A percentile compares a stretch with the other conserved stretches of the same genome.
phyloP scores from a whole-genome alignment of 805 yeast species.

The Starmerella bacillaris region DNA sequence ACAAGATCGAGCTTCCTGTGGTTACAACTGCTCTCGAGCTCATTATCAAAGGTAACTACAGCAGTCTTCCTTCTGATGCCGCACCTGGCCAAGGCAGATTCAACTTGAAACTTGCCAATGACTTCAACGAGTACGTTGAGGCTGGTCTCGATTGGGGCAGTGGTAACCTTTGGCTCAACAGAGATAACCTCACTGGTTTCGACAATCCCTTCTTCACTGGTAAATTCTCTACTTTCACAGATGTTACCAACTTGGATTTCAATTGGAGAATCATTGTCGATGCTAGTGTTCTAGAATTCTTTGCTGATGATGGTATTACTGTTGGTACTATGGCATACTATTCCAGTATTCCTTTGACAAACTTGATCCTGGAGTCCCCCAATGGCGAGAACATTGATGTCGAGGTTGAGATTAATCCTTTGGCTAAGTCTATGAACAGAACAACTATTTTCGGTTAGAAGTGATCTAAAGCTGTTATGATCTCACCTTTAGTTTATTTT shows the following conservation, averaged over 20 bases:
- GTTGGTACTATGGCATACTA: slow-evolving; percentile 10
- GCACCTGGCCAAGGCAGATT: no score
- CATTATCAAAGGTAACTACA: slow-evolving; percentile 1
- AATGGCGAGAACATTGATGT: slow-evolving; percentile 3
- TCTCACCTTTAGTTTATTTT: no score
- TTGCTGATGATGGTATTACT: slow-evolving; percentile 10
- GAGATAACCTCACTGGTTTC: slow-evolving; percentile 8
- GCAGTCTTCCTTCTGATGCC: no score
- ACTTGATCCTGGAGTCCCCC: slow-evolving; percentile 1
- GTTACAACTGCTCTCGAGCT: slow-evolving; percentile 5
- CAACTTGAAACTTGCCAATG: slow-evolving; percentile 4
- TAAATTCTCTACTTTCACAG: slow-evolving; percentile 8
- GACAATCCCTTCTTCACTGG: slow-evolving; percentile 12
- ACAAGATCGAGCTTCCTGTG: not conserved
- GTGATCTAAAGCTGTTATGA: no score
- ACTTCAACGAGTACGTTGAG: slow-evolving; percentile 4
- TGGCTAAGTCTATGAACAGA: slow-evolving; percentile 8
- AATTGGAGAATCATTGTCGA: slow-evolving; percentile 10
- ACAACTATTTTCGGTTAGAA: no score
- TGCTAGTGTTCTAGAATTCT: slow-evolving; percentile 10
- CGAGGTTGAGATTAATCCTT: slow-evolving; percentile 2
- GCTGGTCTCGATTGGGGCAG: slow-evolving; percentile 9
- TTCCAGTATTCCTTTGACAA: slow-evolving; percentile 6
- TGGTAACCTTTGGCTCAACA: slow-evolving; percentile 11
- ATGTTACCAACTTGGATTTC: slow-evolving; percentile 1